These are phyloP conservation scores for Metschnikowia borealis DNA, from an alignment of 805 yeast species.

Conservation along the genomic window DNA sequence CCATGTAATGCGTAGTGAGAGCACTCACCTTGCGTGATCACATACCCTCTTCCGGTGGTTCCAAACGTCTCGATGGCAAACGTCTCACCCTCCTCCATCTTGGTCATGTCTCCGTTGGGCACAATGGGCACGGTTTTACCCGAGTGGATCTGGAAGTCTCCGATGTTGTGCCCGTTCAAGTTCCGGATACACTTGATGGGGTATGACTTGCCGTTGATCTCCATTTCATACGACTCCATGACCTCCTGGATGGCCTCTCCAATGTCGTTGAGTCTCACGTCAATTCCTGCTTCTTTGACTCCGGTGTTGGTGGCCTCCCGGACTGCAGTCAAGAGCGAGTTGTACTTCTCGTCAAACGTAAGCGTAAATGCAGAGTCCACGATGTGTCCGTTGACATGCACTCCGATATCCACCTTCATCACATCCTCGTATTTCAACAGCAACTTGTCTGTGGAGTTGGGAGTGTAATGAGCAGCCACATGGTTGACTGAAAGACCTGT, in stretches of 20 bases:
- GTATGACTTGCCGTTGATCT: slow-evolving; percentile 76
- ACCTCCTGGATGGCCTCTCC: slow-evolving; percentile 96
- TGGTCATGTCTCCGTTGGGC: slow-evolving; percentile 86
- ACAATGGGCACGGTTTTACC: slow-evolving; percentile 97
- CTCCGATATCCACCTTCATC: slow-evolving; percentile 95
- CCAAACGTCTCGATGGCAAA: slow-evolving; percentile 99
- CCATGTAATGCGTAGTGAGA: slow-evolving; percentile 80
- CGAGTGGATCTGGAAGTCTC: slow-evolving; percentile 80
- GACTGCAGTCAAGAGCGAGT: slow-evolving; percentile 77
- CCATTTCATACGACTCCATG: slow-evolving; percentile 95
- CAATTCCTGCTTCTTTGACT: slow-evolving; percentile 88
- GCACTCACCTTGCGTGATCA: slow-evolving; percentile 81
- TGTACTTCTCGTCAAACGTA: slow-evolving; percentile 81
- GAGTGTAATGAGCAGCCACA: slow-evolving; percentile 97
- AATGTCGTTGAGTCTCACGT: slow-evolving; percentile 88
- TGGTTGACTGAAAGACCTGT: slow-evolving; percentile 94
- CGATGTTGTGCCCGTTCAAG: slow-evolving; percentile 91
- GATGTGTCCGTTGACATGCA: slow-evolving; percentile 90
- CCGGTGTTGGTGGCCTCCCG: slow-evolving; percentile 94
- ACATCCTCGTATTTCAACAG: slow-evolving; percentile 84
- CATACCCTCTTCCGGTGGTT: slow-evolving; percentile 92
- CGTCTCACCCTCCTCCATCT: slow-evolving; percentile 98
- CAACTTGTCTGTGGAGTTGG: slow-evolving; percentile 88
- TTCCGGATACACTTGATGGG: slow-evolving; percentile 89
- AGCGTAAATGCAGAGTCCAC: slow-evolving; percentile 94